Percentiles rank a stretch among this genome's conserved stretches.
These are phyloP conservation scores for Hyaloscypha hepaticicola DNA, from an alignment of 495 filamentous ascomycete species.

Conservation along the genomic window DNA sequence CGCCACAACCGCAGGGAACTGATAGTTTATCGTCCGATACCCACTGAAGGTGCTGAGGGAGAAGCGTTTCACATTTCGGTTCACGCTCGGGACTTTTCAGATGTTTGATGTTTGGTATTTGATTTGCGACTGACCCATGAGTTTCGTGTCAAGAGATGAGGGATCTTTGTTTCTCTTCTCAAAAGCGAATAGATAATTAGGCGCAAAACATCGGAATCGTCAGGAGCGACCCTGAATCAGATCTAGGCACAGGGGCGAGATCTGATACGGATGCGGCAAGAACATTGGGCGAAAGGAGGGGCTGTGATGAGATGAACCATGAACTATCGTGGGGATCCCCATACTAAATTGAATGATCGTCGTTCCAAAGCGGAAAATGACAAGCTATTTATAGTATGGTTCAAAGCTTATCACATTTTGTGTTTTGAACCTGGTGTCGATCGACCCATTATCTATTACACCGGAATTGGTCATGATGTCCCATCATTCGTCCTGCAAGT, in stretches of 20 bases:
- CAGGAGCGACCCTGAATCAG: neutral
- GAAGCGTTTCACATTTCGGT: neutral
- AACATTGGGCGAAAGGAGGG: neutral
- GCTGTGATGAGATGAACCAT: neutral
- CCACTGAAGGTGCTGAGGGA: neutral
- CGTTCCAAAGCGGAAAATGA: no score
- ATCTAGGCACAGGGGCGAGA: neutral
- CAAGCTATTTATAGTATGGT: slow-evolving; percentile 1
- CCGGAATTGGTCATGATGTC: neutral
- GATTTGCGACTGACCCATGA: neutral
- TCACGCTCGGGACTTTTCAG: neutral
- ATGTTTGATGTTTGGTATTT: no score
- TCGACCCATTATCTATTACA: neutral
- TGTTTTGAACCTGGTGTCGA: slow-evolving; percentile 2
- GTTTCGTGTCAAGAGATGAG: neutral
- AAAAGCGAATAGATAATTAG: neutral
- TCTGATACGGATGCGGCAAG: neutral
- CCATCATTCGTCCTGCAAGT: neutral
- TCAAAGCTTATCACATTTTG: neutral
- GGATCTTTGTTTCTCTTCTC: neutral
- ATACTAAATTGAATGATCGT: neutral
- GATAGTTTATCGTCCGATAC: neutral
- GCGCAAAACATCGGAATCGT: neutral
- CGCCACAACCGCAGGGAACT: neutral
- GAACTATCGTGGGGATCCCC: neutral